Conservation (phyloP, 345 rosid genomes). For the Hibiscus trionum region DNA sequence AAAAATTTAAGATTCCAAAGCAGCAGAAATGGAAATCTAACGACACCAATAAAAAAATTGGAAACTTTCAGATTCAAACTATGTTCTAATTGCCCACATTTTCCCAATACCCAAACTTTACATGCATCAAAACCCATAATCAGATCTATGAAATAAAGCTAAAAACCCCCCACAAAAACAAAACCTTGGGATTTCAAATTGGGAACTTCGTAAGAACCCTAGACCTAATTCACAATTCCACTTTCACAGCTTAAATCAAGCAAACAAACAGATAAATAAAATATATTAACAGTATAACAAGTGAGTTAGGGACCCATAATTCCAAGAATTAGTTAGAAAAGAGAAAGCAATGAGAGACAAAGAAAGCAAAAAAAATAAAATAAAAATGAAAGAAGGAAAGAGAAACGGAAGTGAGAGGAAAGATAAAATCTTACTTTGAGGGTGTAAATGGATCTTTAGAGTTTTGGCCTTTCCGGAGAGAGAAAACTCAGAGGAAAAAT, state of each 20-base stretch:
- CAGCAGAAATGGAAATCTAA: constrained; percentile 9
- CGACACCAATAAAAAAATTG: constrained; percentile 8
- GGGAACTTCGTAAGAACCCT: constrained; percentile 19
- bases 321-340: constrained; percentile 41
- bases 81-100: constrained; percentile 11
- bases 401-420: constrained; percentile 41
- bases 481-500: constrained; percentile 26
- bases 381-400: constrained; percentile 23
- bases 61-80: constrained; percentile 15
- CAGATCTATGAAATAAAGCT: constrained; percentile 27
- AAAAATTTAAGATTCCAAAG: neutral
- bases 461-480: constrained; percentile 80
- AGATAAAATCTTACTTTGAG: constrained; percentile 82
- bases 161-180: neutral
- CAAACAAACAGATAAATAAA: neutral
- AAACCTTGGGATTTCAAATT: neutral
- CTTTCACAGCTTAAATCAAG: constrained; percentile 9
- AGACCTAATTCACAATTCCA: constrained; percentile 12
- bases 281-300: constrained; percentile 10
- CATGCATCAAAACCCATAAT: constrained; percentile 16
- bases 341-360: constrained; percentile 30
- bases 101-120: constrained; percentile 8
- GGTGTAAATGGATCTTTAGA: constrained; percentile 72
- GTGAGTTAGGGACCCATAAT: constrained; percentile 37
- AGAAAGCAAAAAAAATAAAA: constrained; percentile 6